Conservation (phyloP, 495 filamentous ascomycete genomes). For the Hypomontagnella submonticulosa region DNA sequence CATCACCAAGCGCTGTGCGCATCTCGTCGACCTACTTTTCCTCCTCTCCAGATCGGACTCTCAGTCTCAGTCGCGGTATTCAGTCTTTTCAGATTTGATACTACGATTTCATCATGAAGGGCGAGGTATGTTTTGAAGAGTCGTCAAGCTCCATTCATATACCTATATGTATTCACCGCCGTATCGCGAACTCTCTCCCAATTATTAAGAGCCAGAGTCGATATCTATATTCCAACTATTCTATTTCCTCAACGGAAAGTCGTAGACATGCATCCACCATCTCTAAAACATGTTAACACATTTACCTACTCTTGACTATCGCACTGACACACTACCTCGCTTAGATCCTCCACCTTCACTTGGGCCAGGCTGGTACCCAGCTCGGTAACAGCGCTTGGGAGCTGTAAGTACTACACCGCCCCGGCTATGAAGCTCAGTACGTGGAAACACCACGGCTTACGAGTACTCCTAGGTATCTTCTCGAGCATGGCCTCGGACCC, state of each 20-base stretch:
- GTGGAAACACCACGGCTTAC: conserved; percentile 17
- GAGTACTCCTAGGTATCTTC: conserved; percentile 73
- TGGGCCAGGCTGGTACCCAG: conserved; percentile 94
- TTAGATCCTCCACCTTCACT: conserved; percentile 88
- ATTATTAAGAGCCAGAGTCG: conserved; percentile 14
- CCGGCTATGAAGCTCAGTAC: conserved; percentile 4
- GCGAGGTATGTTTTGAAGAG: conserved; percentile 48
- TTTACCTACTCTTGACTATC: conserved; percentile 12
- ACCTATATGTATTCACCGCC: background rate
- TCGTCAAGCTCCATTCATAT: background rate
- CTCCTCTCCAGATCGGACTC: conserved; percentile 38
- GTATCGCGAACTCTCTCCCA: background rate
- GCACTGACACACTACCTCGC: conserved; percentile 26
- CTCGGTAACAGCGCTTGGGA: conserved; percentile 96
- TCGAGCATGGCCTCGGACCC: conserved; percentile 85
- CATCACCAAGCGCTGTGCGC: conserved; percentile 46
- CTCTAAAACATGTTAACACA: background rate
- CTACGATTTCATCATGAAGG: conserved; percentile 50
- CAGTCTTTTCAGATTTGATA: conserved; percentile 29
- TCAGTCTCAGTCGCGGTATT: conserved; percentile 35
- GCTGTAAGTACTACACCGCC: conserved; percentile 75
- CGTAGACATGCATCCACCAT: conserved; percentile 8
- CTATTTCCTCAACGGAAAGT: conserved; percentile 1
- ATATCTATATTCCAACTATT: conserved; percentile 8
- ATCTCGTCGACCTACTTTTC: conserved; percentile 27